Evolutionary conservation across 257 asterid genomes (phyloP).

Genomic region (Scutellaria minor): DNA sequence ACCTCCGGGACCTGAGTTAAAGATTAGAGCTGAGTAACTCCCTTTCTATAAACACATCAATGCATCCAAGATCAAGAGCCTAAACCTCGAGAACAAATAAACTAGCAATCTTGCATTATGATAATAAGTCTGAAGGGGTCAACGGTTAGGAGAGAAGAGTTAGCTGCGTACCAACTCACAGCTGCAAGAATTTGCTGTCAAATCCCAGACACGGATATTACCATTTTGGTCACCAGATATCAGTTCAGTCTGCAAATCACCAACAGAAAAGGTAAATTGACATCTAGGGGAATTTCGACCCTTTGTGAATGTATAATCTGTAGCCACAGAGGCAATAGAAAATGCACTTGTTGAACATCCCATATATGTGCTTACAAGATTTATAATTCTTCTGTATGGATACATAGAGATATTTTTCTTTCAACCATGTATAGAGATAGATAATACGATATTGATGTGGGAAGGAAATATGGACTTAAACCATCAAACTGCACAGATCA

Average conservation of each 20-base stretch:
- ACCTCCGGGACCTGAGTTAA: constrained; percentile 86
- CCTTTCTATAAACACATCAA: neutral
- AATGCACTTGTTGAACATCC: too few species aligned
- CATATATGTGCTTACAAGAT: neutral
- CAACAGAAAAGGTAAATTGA: constrained; percentile 23
- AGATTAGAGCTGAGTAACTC: neutral
- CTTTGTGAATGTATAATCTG: neutral
- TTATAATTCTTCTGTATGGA: neutral
- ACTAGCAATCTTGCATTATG: neutral
- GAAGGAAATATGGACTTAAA: neutral
- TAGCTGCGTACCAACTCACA: constrained; percentile 78
- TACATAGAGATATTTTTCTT: neutral
- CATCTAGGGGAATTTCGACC: constrained; percentile 13
- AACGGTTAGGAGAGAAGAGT: neutral
- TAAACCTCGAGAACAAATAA: neutral
- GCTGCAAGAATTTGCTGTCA: constrained; percentile 98
- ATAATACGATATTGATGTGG: too few species aligned
- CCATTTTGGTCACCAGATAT: constrained; percentile 99
- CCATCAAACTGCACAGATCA: neutral
- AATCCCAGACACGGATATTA: constrained; percentile 98
- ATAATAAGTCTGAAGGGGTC: neutral
- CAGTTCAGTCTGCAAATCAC: constrained; percentile 74
- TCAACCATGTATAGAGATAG: too few species aligned
- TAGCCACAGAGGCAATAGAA: too few species aligned
- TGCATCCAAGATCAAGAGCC: neutral